Evolutionary conservation across 2,329 filamentous ascomycete genomes (phyloP), one percentile per base, ranked within the genome.

Genomic region (Arthrinium phaeospermum): DNA sequence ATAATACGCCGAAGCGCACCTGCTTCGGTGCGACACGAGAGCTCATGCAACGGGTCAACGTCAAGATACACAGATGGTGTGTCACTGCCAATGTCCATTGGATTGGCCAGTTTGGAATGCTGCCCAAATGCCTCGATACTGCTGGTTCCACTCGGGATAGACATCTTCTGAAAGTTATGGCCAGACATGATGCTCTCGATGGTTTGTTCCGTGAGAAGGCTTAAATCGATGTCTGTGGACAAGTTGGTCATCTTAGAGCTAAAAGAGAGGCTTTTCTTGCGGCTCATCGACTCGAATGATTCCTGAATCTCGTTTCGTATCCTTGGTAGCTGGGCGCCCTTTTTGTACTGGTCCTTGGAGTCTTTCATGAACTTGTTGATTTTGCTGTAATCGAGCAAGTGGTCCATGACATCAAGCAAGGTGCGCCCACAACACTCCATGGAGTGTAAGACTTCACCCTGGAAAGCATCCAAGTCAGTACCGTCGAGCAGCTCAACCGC

Each of bases 371-470:
- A 80, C 46, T 80, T 83, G 75, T 87, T 86, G 70, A 91, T 86
- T 74, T 90, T 90, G 44, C 87, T 87, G 68, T 86, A 90, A 68
- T 87, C 85, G 0, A 87, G 82, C 4, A 89, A 81, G 68, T 89
- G 87, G 69, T 89, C 86, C 24, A 87, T 85, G 0, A 86, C 88
- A 75, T 90, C 87, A 0, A 88, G 81, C 0, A 90, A 80, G 0
- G 87, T 88, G 44, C 85, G 83, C 0, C 85, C 85, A 30, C 86
- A 89, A 0, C 83, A 84, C 70, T 88, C 84, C 53, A 90, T 86
- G 0, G 85, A 87, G 37, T 85, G 81, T 0, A 87, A 77, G 16
- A 87, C 82, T 22, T 86, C 84, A 3, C 82, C 80, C 74, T 89
- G 88, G 6, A 84, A 82, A 1, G 82, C 82, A 53, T 82, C 83